These are phyloP conservation scores for Pharnaceum exiguum DNA, from an alignment of 148 eudicot species.

Conservation along the genomic window DNA sequence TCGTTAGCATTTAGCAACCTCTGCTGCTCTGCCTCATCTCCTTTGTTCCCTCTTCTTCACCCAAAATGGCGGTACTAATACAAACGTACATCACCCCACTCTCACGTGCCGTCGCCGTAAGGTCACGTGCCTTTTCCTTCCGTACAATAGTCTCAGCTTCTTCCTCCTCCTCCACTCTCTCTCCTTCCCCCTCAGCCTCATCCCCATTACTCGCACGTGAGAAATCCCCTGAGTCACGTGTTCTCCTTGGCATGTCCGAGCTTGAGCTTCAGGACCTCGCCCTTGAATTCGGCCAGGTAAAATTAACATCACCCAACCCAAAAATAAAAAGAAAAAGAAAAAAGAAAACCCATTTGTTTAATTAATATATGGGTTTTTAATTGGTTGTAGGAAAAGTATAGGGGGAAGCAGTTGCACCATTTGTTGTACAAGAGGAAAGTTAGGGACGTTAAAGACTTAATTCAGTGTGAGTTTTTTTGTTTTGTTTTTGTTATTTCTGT, in stretches of 20 bases:
- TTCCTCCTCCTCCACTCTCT: not conserved
- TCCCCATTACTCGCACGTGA: constrained; percentile 14
- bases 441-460: constrained; percentile 71
- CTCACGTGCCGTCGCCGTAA: constrained; percentile 46
- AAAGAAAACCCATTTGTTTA: too few species aligned
- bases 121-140: constrained; percentile 35
- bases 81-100: constrained; percentile 41
- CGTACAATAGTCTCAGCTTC: constrained; percentile 14
- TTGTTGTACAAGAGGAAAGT: constrained; percentile 81
- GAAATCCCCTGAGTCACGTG: constrained; percentile 32
- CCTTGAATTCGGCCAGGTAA: constrained; percentile 75
- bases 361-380: not conserved
- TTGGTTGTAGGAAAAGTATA: constrained; percentile 52
- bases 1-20: not conserved
- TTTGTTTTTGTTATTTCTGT: not conserved
- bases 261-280: constrained; percentile 80
- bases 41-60: not conserved
- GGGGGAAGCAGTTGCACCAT: constrained; percentile 94
- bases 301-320: too few species aligned
- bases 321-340: too few species aligned
- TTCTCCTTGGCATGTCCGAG: constrained; percentile 92
- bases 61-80: constrained; percentile 51
- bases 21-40: not conserved
- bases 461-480: constrained; percentile 44
- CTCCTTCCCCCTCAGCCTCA: constrained; percentile 8